These are phyloP conservation scores for Cryptococcus neoformans DNA, from an alignment of 1,284 basidiomycete genomes.

Conservation along the genomic window DNA sequence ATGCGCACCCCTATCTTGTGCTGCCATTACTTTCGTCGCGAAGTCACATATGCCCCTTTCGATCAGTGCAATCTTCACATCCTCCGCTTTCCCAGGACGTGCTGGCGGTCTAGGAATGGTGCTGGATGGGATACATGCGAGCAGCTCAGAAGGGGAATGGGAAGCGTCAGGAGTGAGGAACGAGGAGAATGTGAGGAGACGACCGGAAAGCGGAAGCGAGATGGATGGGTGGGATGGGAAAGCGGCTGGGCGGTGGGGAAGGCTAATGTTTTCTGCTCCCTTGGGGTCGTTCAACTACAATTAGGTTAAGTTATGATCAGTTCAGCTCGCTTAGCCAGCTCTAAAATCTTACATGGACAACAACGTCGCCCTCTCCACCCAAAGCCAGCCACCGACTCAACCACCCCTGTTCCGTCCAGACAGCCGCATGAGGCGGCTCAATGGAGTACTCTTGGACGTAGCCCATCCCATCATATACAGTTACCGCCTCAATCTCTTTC, in stretches of 20 bases:
- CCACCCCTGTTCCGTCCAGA: slow-evolving; percentile 18
- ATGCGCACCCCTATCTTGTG: slow-evolving; percentile 75
- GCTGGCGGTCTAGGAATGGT: slow-evolving; percentile 16
- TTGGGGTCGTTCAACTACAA: neutral
- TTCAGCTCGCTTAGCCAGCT: neutral
- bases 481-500: no score
- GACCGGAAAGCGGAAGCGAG: slow-evolving; percentile 30
- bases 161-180: slow-evolving; percentile 3
- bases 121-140: slow-evolving; percentile 26
- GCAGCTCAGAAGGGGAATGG: neutral
- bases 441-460: no score
- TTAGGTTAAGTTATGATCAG: neutral
- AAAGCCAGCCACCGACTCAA: slow-evolving; percentile 34
- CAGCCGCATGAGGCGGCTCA: no score
- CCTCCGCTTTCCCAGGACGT: slow-evolving; percentile 11
- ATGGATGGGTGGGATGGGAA: slow-evolving; percentile 37
- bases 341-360: slow-evolving; percentile 27
- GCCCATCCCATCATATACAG: no score
- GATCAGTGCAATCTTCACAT: slow-evolving; percentile 66
- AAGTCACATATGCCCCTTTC: slow-evolving; percentile 85
- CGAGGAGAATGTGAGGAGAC: slow-evolving; percentile 29
- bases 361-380: slow-evolving; percentile 40
- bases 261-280: slow-evolving; percentile 27
- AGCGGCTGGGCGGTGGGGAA: slow-evolving; percentile 47
- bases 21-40: slow-evolving; percentile 76